Base-by-base conservation (phyloP, 2,329 filamentous ascomycete genomes). In the Purpureocillium takamizusanense region DNA sequence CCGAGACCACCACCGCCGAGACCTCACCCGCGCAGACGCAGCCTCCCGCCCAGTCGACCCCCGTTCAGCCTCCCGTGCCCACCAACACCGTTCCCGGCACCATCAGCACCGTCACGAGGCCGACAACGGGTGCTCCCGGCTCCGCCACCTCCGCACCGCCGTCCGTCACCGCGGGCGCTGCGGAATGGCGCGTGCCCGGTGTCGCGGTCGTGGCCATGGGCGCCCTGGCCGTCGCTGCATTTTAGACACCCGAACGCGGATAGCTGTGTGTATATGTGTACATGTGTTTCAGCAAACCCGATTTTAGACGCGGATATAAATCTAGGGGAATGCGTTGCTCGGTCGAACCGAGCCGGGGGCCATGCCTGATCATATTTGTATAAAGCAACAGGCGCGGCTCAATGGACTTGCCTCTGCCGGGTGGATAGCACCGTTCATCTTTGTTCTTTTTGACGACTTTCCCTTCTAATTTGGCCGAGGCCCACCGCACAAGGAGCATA, bases 191-290 rank as follows among this genome's bases (percentile, higher is more conserved):
- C 23, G 31, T 41, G 9, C 31, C 50, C 28, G 40, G 45, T 27
- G 29, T 49, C 33, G 40, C 44, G n/a, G 43, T 45, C 25, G 15
- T 51, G 12, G 34, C 41, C n/a, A 12, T 49, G 23, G 49, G 41
- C 28, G 47, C 39, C n/a, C 18, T 51, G 30, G 44, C 46, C 34
- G 41, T 46, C 27, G 44, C 36, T 40, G 42, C 39, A 35, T 39
- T 50, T 35, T 51, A 49, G 46, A 32, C 31, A 16, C 13, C 33
- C n/a, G 21, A 18, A 10, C 18, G 4, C n/a, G 30, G 23, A 4
- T 27, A 23, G 21, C 18, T 12, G 21, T 27, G 21, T 18, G 11
- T 15, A 23, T 10, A 10, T 25, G 21, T 25, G 21, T 25, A 21
- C 35, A 28, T 29, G 11, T 31, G 10, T 28, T 27, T 13, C 17